These are phyloP conservation scores for Exophiala lecanii-corni DNA, from an alignment of 2,329 filamentous ascomycete genomes.

Conservation along the genomic window DNA sequence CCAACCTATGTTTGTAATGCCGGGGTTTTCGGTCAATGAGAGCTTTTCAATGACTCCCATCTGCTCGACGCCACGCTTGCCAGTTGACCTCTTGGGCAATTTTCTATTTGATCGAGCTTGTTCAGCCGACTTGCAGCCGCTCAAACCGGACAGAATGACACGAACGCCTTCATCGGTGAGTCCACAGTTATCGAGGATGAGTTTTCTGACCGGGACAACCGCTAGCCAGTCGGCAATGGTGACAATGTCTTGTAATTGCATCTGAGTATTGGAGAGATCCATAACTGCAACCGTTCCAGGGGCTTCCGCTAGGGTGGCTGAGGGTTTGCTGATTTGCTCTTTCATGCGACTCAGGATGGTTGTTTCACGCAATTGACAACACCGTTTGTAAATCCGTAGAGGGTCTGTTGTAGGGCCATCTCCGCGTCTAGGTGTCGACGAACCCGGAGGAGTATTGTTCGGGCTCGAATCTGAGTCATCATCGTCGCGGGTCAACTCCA, in stretches of 20 bases:
- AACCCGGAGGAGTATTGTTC: slow-evolving; percentile 28
- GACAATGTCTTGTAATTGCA: slow-evolving; percentile 76
- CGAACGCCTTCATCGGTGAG: slow-evolving; percentile 82
- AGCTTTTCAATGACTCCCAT: slow-evolving; percentile 77
- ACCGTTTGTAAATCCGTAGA: slow-evolving; percentile 85
- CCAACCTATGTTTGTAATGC: slow-evolving; percentile 83
- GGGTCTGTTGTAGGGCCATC: slow-evolving; percentile 84
- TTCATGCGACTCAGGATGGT: slow-evolving; percentile 88
- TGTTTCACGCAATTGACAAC: slow-evolving; percentile 89
- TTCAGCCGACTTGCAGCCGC: slow-evolving; percentile 69
- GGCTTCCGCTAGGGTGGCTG: slow-evolving; percentile 58
- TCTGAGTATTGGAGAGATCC: slow-evolving; percentile 76
- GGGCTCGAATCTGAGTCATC: slow-evolving; percentile 52
- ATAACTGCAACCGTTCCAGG: slow-evolving; percentile 76
- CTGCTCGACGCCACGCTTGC: slow-evolving; percentile 30
- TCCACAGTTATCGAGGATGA: slow-evolving; percentile 82
- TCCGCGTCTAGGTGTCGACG: slow-evolving; percentile 35
- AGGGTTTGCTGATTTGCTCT: slow-evolving; percentile 72
- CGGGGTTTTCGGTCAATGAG: slow-evolving; percentile 81
- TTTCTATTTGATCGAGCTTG: slow-evolving; percentile 49
- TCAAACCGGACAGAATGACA: slow-evolving; percentile 77
- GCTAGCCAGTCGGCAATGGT: slow-evolving; percentile 92
- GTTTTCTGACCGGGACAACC: slow-evolving; percentile 81
- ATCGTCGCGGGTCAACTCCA: slow-evolving; percentile 71
- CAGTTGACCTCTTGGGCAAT: slow-evolving; percentile 35